Conservation (phyloP, 306 rosid genomes). For the Pterocarpus macrocarpus region DNA sequence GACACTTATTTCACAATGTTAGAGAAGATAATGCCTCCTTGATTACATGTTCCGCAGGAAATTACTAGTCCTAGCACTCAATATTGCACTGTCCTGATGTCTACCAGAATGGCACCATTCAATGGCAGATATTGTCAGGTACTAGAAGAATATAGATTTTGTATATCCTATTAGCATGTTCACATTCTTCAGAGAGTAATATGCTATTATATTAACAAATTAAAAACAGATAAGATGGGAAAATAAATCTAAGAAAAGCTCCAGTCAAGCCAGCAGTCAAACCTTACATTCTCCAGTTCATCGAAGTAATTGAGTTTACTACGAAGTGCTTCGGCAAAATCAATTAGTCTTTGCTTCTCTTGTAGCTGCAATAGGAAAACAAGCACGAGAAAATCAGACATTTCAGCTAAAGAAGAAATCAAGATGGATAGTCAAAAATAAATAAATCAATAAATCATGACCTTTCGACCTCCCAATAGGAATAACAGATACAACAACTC, state of each 20-base stretch:
- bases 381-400: constrained; percentile 33
- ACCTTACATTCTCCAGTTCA: constrained; percentile 99
- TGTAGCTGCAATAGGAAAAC: constrained; percentile 67
- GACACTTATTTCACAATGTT: constrained; percentile 14
- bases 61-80: constrained; percentile 33
- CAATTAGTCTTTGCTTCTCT: constrained; percentile 92
- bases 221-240: constrained; percentile 15
- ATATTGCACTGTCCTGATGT: constrained; percentile 20
- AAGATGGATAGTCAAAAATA: not conserved
- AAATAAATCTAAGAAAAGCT: constrained; percentile 47
- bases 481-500: constrained; percentile 39
- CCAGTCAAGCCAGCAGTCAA: constrained; percentile 84
- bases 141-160: constrained; percentile 26
- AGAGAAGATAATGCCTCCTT: constrained; percentile 34
- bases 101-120: constrained; percentile 35
- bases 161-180: constrained; percentile 29
- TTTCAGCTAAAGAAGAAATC: constrained; percentile 43
- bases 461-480: constrained; percentile 27
- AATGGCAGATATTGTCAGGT: constrained; percentile 4
- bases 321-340: constrained; percentile 93
- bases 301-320: constrained; percentile 96
- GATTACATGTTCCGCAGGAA: constrained; percentile 37
- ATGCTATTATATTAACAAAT: constrained; percentile 19
- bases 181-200: constrained; percentile 30
- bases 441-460: not conserved